Base-by-base conservation (phyloP, 208 protist genomes). In the Wallacemonas sp. region DNA sequence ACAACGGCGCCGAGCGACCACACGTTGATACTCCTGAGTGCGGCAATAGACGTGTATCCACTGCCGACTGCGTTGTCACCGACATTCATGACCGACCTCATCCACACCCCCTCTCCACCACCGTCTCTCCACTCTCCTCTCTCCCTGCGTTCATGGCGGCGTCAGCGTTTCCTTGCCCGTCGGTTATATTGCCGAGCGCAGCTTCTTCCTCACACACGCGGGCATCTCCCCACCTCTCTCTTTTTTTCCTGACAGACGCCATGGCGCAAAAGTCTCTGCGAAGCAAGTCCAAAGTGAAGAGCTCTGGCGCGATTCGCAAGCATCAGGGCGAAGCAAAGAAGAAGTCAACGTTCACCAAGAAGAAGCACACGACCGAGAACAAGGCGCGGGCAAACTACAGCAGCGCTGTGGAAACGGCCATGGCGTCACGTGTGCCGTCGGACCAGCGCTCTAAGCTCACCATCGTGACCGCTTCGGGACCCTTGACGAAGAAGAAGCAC, bases 401-500 rank as follows among this genome's bases (percentile, higher is more conserved):
- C 67, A 83, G 72, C 27, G 58, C 71, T 27, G 86, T 96, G 2
- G 91, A 96, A 69, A n/a, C 83, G 1, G 81, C 79, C 27, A 91
- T 96, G 87, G 83, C 91, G 3, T 91, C 91, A 1, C 85, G 91
- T 30, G 85, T 94, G 24, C 91, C 91, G 8, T 94, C 87, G 0
- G 91, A 96, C 52, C 91, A 94, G 69, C 78, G 91, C 36, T 87
- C 78, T n/a, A 93, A 93, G 71, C 76, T 96, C 36, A 88, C 22
- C 19, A 69, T 96, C 53, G 78, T 96, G 30, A 89, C 87, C 54
- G 32, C 85, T 26, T 62, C 74, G 24, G 79, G 73, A 1, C 69
- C 74, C 4, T 17, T 45, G 26, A 52, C 37, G 19, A 74, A 76
- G 52, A 85, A 84, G 53, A 92, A 93, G 74, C 19, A 89, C 67